Percentiles rank a stretch among this genome's conserved stretches.
These are phyloP conservation scores for Poa annua DNA, from an alignment of 176 grass and related monocot species.

Conservation along the genomic window DNA sequence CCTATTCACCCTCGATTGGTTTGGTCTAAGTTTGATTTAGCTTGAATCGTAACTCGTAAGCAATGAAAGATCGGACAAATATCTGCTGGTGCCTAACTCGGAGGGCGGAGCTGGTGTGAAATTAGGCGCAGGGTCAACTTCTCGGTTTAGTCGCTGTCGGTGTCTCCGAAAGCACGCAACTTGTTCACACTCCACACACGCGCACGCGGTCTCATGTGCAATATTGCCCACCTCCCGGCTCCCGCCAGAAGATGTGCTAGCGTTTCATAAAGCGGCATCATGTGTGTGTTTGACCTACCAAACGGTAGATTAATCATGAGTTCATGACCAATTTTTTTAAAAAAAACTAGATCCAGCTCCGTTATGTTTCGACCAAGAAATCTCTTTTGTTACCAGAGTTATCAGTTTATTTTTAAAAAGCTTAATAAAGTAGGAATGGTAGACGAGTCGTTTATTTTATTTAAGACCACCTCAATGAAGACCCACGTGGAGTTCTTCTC, in stretches of 20 bases:
- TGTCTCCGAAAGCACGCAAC: neutral
- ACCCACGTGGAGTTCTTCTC: too few species aligned
- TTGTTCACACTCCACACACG: neutral
- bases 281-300: too few species aligned
- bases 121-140: neutral
- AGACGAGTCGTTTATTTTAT: too few species aligned
- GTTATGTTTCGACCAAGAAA: too few species aligned
- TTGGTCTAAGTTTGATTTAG: constrained; percentile 10
- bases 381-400: too few species aligned
- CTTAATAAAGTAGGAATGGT: too few species aligned
- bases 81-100: neutral
- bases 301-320: too few species aligned
- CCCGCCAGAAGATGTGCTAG: neutral
- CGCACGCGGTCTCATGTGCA: neutral
- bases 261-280: neutral
- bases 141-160: neutral
- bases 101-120: neutral
- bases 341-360: too few species aligned
- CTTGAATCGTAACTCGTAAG: constrained; percentile 25
- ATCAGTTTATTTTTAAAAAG: too few species aligned
- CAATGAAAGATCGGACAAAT: constrained; percentile 9
- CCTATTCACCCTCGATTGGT: neutral
- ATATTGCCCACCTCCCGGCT: neutral
- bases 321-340: too few species aligned
- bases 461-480: too few species aligned